Base-by-base conservation (phyloP, 2,329 filamentous ascomycete genomes). In the Colletotrichum navitas region DNA sequence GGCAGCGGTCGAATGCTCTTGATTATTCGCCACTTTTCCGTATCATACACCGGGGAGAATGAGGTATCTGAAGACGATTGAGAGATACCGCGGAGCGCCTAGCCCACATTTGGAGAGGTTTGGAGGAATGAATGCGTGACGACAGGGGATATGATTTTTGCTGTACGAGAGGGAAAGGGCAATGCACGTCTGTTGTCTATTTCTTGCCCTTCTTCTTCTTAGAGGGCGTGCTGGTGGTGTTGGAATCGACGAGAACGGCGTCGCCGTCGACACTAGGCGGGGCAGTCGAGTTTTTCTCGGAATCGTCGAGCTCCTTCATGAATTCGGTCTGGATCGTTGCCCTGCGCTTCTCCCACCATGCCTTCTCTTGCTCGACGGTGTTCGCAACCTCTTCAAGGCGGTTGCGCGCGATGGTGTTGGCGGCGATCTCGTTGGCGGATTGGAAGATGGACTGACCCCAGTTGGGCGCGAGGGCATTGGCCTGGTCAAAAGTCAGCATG, bases 371-470 rank as follows among this genome's bases (percentile, higher is more conserved):
- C 12, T 88, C 86, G 1, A 90, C 85, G 78, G 93, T 92, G 36
- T 86, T 84, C 77, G 95, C 91, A 70, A 97, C 90, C 74, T 94
- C 92, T 58, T 91, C 88, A 26, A 97, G 87, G 61, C 91, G 89
- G 75, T 91, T 87, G 75, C 94, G 93, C 78, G 97, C 88, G 58
- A 91, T 84, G 52, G 89, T 88, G 83, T 98, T 98, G 79, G 94
- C 92, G 71, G 93, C 91, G 83, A 99, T 98, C 83, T 99, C 96
- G 82, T 97, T 97, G 66, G 96, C 96, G 56, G 93, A 95, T 82
- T 99, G 96, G 88, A 99, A 99, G 81, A 99, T 98, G 68, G 89
- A 90, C 79, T 96, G 92, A 73, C 96, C 96, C 96, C 96, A 99
- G 81, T 92, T 92, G 60, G 93, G 92, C 1, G 90, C 88, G 74